phyloP scores from a whole-genome alignment of 257 asterid species.

The Salvia splendens region DNA sequence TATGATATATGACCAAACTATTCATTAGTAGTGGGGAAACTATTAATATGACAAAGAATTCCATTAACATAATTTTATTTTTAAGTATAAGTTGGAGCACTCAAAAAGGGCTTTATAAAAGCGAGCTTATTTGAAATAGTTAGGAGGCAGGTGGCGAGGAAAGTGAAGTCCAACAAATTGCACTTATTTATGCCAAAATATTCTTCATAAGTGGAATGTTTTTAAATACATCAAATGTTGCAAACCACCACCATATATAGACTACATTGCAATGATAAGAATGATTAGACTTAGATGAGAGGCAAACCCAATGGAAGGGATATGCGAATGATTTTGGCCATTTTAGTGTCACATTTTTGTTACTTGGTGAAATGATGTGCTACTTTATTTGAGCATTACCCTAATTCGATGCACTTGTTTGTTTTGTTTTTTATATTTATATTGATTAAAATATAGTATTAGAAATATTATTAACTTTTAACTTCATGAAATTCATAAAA shows the following conservation, averaged over 20 bases:
- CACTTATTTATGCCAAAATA: slow-evolving; percentile 13
- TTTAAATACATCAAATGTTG: background rate
- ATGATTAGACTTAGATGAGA: slow-evolving; percentile 4
- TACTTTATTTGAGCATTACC: too few relatives aligned
- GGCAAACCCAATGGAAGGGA: background rate
- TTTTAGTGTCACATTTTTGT: background rate
- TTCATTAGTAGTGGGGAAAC: slow-evolving; percentile 59
- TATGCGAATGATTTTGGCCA: background rate
- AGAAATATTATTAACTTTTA: too few relatives aligned
- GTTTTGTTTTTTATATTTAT: too few relatives aligned
- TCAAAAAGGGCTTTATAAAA: slow-evolving; percentile 36
- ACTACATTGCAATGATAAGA: slow-evolving; percentile 2
- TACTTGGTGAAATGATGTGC: too few relatives aligned
- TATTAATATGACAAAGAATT: slow-evolving; percentile 54
- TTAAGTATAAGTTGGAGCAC: slow-evolving; percentile 54
- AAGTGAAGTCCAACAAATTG: slow-evolving; percentile 30
- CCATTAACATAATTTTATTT: slow-evolving; percentile 40
- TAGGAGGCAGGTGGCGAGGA: slow-evolving; percentile 30
- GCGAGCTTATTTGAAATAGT: slow-evolving; percentile 29
- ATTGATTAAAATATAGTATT: too few relatives aligned
- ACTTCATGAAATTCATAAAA: too few relatives aligned
- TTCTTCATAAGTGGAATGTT: slow-evolving; percentile 23
- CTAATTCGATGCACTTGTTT: too few relatives aligned
- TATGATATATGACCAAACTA: background rate
- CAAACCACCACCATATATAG: background rate